phyloP scores from a whole-genome alignment of 345 rosid genomes.

The Eucalyptus polybractea region DNA sequence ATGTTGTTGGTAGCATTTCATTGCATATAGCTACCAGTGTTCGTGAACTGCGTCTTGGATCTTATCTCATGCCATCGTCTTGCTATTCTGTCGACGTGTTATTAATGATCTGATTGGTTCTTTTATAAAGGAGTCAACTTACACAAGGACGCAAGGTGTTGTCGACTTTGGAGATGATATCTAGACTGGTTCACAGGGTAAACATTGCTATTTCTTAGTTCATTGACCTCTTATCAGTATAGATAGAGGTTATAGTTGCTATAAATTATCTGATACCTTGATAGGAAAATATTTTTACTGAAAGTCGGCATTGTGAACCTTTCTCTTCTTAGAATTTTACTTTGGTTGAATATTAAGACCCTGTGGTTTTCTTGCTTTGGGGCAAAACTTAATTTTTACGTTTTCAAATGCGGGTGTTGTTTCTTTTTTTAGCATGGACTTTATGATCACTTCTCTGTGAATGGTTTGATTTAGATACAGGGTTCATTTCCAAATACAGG shows the following conservation, averaged over 20 bases:
- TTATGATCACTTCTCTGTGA: not conserved
- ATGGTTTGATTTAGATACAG: not conserved
- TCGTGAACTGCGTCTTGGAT: not conserved
- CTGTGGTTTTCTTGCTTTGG: not conserved
- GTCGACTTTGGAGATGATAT: slow-evolving; percentile 66
- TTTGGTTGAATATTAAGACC: not conserved
- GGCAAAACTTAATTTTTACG: not conserved
- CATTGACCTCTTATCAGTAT: not conserved
- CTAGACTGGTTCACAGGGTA: slow-evolving; percentile 72
- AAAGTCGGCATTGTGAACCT: not conserved
- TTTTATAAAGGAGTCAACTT: slow-evolving; percentile 57
- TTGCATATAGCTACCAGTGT: not conserved
- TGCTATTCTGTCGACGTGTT: not conserved
- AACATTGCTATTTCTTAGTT: not conserved
- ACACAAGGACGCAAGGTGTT: slow-evolving; percentile 86
- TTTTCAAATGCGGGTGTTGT: not conserved
- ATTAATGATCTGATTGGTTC: not conserved
- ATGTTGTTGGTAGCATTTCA: not conserved
- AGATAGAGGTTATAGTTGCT: not conserved
- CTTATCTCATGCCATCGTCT: not conserved
- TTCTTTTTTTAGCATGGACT: not conserved
- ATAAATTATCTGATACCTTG: not conserved
- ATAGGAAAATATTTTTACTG: not conserved
- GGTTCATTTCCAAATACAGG: not conserved
- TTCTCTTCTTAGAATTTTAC: not conserved